These are phyloP conservation scores for Chlorella sp. DNA, from an alignment of 139 green algal species.

Conservation along the genomic window DNA sequence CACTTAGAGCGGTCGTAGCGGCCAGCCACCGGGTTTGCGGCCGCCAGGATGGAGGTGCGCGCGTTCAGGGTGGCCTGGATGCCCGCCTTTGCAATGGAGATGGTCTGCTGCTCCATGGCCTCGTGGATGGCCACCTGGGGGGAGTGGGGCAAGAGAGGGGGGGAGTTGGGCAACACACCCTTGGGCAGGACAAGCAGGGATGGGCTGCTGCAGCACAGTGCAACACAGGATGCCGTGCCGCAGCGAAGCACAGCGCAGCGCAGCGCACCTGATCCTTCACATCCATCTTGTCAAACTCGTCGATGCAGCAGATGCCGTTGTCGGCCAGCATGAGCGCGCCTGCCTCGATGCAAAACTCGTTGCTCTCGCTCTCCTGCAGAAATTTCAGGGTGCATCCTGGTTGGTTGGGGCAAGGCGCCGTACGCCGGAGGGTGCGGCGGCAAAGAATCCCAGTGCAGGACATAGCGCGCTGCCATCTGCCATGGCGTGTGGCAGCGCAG, in stretches of 20 bases:
- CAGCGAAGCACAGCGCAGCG: no score
- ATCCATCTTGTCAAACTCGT: slow-evolving; percentile 99
- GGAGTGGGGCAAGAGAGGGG: background rate
- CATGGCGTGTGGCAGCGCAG: no score
- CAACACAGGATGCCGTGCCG: no score
- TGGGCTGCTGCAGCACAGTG: no score
- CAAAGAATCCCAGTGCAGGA: no score
- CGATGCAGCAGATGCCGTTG: slow-evolving; percentile 97
- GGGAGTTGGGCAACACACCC: no score
- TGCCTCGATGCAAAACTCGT: slow-evolving; percentile 98
- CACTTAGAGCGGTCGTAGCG: slow-evolving; percentile 93
- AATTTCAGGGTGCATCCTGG: background rate
- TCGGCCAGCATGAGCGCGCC: slow-evolving; percentile 98
- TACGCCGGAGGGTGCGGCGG: no score
- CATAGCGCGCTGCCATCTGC: no score
- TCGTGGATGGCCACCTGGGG: slow-evolving; percentile 86
- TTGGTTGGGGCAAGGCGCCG: no score
- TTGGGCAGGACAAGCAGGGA: no score
- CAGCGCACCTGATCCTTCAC: slow-evolving; percentile 87
- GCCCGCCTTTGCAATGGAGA: slow-evolving; percentile 98
- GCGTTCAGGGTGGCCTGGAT: slow-evolving; percentile 98
- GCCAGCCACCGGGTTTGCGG: slow-evolving; percentile 93
- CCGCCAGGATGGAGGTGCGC: slow-evolving; percentile 94
- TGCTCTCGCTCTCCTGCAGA: slow-evolving; percentile 84
- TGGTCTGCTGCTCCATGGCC: slow-evolving; percentile 99